phyloP scores from a whole-genome alignment of 139 green algal genomes.

The Coelastrella sp. region DNA sequence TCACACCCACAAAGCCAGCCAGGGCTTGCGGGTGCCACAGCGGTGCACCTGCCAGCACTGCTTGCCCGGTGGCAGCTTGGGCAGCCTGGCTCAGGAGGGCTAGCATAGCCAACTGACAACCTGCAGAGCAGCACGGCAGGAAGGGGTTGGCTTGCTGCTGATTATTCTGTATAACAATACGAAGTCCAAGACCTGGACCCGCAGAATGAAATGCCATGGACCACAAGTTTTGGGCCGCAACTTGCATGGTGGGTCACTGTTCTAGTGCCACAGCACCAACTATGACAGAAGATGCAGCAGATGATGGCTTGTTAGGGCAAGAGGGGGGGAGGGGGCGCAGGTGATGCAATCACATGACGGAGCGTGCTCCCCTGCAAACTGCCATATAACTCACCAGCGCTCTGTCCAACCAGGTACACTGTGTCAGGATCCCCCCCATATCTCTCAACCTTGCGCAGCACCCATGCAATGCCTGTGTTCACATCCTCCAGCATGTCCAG shows the following conservation, averaged over 20 bases:
- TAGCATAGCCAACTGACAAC: slow-evolving; percentile 86
- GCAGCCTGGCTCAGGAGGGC: slow-evolving; percentile 82
- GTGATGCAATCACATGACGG: too few relatives aligned
- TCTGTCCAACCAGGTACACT: slow-evolving; percentile 91
- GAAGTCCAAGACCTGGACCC: too few relatives aligned
- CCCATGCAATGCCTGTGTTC: slow-evolving; percentile 92
- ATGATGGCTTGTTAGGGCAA: too few relatives aligned
- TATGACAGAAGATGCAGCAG: too few relatives aligned
- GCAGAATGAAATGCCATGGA: too few relatives aligned
- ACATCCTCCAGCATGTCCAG: slow-evolving; percentile 94
- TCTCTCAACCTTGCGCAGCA: slow-evolving; percentile 70
- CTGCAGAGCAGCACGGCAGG: slow-evolving; percentile 27
- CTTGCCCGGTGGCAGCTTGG: slow-evolving; percentile 28
- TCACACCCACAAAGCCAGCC: slow-evolving; percentile 69
- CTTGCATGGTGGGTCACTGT: too few relatives aligned
- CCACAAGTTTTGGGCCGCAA: too few relatives aligned
- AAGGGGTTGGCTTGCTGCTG: background rate
- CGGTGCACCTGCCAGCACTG: slow-evolving; percentile 43
- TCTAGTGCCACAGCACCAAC: too few relatives aligned
- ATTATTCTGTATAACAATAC: background rate
- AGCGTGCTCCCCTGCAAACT: too few relatives aligned
- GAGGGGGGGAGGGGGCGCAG: too few relatives aligned
- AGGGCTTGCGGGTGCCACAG: slow-evolving; percentile 70
- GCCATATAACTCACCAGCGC: slow-evolving; percentile 52
- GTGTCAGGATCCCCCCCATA: slow-evolving; percentile 83